Conservation (phyloP, 2,329 filamentous ascomycete species). For the Pleoardoris graminearum region DNA sequence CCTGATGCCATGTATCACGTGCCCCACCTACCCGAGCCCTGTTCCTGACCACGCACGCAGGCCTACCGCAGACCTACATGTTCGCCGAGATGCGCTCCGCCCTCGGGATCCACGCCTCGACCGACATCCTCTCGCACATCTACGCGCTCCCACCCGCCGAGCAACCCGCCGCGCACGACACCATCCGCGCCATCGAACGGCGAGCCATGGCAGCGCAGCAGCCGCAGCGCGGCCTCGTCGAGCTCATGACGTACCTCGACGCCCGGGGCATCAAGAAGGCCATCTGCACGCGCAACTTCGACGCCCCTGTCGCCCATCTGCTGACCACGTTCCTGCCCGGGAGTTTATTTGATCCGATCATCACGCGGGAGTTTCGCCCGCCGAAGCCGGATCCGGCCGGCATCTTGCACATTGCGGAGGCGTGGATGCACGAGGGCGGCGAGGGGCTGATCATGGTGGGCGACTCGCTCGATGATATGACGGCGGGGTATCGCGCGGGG, state of each 20-base stretch:
- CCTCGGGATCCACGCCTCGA: conserved; percentile 70
- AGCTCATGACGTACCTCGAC: conserved; percentile 83
- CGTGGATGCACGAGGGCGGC: conserved; percentile 63
- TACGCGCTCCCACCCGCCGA: conserved; percentile 67
- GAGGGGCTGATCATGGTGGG: conserved; percentile 58
- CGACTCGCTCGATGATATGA: conserved; percentile 87
- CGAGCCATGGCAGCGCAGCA: conserved; percentile 77
- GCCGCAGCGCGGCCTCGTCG: conserved; percentile 76
- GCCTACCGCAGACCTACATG: conserved; percentile 94
- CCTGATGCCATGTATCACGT: not conserved
- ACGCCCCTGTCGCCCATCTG: conserved; percentile 71
- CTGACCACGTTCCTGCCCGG: conserved; percentile 71
- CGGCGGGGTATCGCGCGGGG: conserved; percentile 78
- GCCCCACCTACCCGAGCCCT: not conserved
- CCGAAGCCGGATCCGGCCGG: conserved; percentile 89
- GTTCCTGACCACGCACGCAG: no score
- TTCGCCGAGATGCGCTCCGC: conserved; percentile 81
- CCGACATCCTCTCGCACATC: conserved; percentile 90
- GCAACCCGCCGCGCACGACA: conserved; percentile 68
- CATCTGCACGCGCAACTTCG: conserved; percentile 94
- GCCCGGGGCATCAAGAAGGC: conserved; percentile 68
- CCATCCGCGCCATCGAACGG: conserved; percentile 79
- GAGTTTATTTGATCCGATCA: conserved; percentile 71
- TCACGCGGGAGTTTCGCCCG: conserved; percentile 80
- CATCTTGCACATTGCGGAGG: conserved; percentile 79